These are phyloP conservation scores for Gleditsia sinensis DNA, from an alignment of 306 rosid species.

Conservation along the genomic window DNA sequence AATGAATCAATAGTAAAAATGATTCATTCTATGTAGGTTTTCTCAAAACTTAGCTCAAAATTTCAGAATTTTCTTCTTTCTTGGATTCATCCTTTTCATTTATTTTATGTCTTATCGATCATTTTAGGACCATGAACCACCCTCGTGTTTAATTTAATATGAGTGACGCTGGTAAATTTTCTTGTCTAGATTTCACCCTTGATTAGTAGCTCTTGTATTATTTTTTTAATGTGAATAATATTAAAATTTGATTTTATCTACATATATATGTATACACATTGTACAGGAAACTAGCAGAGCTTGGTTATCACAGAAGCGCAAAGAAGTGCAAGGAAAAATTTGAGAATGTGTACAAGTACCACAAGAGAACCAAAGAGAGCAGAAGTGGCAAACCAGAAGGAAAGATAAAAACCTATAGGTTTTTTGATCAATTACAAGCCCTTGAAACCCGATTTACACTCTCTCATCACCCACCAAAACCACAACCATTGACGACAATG, in stretches of 20 bases:
- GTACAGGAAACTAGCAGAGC: slow-evolving; percentile 76
- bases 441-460: slow-evolving; percentile 51
- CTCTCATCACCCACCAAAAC: slow-evolving; percentile 38
- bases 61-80: slow-evolving; percentile 16
- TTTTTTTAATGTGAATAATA: not conserved
- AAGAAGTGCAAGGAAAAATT: slow-evolving; percentile 97
- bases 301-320: slow-evolving; percentile 78
- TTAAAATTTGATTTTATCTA: not conserved
- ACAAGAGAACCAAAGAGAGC: slow-evolving; percentile 87
- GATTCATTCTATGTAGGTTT: not conserved
- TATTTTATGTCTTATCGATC: slow-evolving; percentile 25
- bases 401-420: slow-evolving; percentile 65
- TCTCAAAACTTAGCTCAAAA: not conserved
- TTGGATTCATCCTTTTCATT: not conserved
- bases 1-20: not conserved
- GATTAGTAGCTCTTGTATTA: not conserved
- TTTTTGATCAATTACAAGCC: slow-evolving; percentile 83
- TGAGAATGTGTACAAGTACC: slow-evolving; percentile 93
- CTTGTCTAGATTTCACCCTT: slow-evolving; percentile 19
- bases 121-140: slow-evolving; percentile 32
- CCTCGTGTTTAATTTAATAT: slow-evolving; percentile 13
- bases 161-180: not conserved
- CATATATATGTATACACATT: too few relatives aligned
- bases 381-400: slow-evolving; percentile 74
- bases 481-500: slow-evolving; percentile 19